These are phyloP conservation scores for Rhododendron ovatum DNA, from an alignment of 148 eudicot genomes.

Conservation along the genomic window DNA sequence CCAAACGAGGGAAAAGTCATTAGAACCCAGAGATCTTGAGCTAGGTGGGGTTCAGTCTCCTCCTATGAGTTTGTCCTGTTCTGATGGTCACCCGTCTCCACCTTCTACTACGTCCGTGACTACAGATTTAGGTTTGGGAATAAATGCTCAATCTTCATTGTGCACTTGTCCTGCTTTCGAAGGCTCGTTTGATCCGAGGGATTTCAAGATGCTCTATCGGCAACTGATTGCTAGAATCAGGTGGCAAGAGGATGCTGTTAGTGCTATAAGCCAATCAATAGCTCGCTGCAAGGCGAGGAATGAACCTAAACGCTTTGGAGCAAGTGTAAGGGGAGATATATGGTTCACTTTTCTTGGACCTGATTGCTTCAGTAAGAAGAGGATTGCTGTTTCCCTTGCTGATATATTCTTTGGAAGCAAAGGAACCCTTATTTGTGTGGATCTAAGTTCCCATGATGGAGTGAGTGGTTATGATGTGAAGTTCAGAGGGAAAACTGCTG, in stretches of 20 bases:
- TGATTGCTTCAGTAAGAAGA: constrained; percentile 57
- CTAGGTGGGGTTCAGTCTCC: constrained; percentile 17
- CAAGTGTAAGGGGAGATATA: constrained; percentile 48
- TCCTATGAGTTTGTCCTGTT: constrained; percentile 24
- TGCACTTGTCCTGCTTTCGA: constrained; percentile 7
- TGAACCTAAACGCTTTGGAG: constrained; percentile 20
- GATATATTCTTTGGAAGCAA: constrained; percentile 52
- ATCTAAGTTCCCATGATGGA: constrained; percentile 32
- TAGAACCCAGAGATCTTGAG: constrained; percentile 23
- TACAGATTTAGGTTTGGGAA: constrained; percentile 47
- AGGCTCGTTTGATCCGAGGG: constrained; percentile 16
- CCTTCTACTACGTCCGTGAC: constrained; percentile 49
- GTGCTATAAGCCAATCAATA: constrained; percentile 42
- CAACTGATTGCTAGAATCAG: constrained; percentile 48
- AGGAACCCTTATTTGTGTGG: constrained; percentile 38
- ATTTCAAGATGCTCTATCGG: constrained; percentile 46
- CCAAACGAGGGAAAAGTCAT: constrained; percentile 21
- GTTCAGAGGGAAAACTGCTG: constrained; percentile 47
- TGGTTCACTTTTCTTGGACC: constrained; percentile 70
- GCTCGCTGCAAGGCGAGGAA: constrained; percentile 28
- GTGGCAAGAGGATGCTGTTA: constrained; percentile 64
- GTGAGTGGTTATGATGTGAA: constrained; percentile 19
- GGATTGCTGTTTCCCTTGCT: constrained; percentile 50
- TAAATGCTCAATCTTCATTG: constrained; percentile 10
- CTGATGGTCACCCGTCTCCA: constrained; percentile 41